Conservation (phyloP, 1,284 basidiomycete genomes). For the Leccinum glutinopallens region DNA sequence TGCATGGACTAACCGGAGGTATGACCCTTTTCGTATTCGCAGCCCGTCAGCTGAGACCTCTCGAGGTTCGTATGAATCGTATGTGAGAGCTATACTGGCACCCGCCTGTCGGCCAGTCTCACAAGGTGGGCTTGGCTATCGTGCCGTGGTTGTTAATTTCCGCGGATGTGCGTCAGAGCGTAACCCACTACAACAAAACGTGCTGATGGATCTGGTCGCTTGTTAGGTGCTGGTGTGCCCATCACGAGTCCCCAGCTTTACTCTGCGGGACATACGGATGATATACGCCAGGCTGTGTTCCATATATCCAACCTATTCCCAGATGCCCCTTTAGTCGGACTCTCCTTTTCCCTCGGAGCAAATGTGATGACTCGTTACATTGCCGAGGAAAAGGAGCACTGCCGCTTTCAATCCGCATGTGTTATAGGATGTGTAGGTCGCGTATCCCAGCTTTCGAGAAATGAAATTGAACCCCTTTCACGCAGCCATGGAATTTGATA, state of each 20-base stretch:
- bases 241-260: slow-evolving; percentile 83
- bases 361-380: slow-evolving; percentile 92
- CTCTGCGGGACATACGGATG: slow-evolving; percentile 85
- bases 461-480: slow-evolving; percentile 18
- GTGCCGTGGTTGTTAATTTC: slow-evolving; percentile 89
- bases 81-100: slow-evolving; percentile 79
- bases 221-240: slow-evolving; percentile 78
- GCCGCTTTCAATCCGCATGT: slow-evolving; percentile 77
- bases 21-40: slow-evolving; percentile 7
- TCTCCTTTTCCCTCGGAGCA: slow-evolving; percentile 95
- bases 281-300: slow-evolving; percentile 80
- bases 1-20: slow-evolving; percentile 90
- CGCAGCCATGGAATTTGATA: slow-evolving; percentile 76
- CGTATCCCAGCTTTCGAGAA: slow-evolving; percentile 11
- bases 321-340: slow-evolving; percentile 78
- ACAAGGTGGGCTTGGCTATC: slow-evolving; percentile 83
- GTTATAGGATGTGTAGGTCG: slow-evolving; percentile 76
- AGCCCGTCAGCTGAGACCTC: slow-evolving; percentile 14
- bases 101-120: slow-evolving; percentile 68
- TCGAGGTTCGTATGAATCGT: slow-evolving; percentile 84
- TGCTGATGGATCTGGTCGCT: slow-evolving; percentile 14
- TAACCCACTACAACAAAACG: slow-evolving; percentile 12
- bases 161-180: slow-evolving; percentile 73
- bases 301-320: slow-evolving; percentile 80
- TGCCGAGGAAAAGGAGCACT: slow-evolving; percentile 81